Evolutionary conservation across 2,329 filamentous ascomycete genomes (phyloP), one percentile per base, ranked within the genome.

Genomic region (Botrytis hyacinthi): DNA sequence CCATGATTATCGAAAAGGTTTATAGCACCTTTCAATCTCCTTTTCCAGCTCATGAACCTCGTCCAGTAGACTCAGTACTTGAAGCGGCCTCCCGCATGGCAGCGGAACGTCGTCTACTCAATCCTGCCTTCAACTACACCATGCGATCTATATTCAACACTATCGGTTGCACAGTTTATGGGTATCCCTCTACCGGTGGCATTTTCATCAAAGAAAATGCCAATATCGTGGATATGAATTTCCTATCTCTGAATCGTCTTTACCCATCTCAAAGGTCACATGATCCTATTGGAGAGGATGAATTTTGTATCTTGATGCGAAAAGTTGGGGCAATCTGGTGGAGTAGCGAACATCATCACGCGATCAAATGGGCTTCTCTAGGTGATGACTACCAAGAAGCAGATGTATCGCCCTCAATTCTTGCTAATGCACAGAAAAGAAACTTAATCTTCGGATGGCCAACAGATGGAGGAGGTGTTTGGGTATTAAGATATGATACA

Each of bases 301-400:
- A 26, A 18, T 61, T 70, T 44, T 48, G 40, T n/a, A 18, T 18
- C 3, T 57, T 26, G 12, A 54, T 60, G 40, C 35, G 40, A 70
- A 59, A 48, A n/a, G 9, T 61, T 29, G 37, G 68, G 26, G 54
- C 40, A 42, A 35, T 42, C 20, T 71, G 59, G 69, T 71, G 69
- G 44, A 60, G 40, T 26, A 70, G 67, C 22, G 37, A 35, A 48
- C 29, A 10, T 40, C 51, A 62, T 29, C 29, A 32, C 29, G 22
- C 35, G 35, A 22, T 20, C 2, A 29, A 29, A 63, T 44, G 37
- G 61, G 3, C 26, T 29, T 63, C 16, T 63, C 18, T 16, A 10
- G 40, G 32, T 18, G 16, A 29, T 8, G 4, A 8, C 10, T 62
- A n/a, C 22, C 35, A 18, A 16, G 22, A 62, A 35, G 10, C 35